A percentile compares a stretch with the other conserved stretches of the same genome.
Conservation (phyloP, 176 grass and related monocot genomes). For the Carex littledalei region DNA sequence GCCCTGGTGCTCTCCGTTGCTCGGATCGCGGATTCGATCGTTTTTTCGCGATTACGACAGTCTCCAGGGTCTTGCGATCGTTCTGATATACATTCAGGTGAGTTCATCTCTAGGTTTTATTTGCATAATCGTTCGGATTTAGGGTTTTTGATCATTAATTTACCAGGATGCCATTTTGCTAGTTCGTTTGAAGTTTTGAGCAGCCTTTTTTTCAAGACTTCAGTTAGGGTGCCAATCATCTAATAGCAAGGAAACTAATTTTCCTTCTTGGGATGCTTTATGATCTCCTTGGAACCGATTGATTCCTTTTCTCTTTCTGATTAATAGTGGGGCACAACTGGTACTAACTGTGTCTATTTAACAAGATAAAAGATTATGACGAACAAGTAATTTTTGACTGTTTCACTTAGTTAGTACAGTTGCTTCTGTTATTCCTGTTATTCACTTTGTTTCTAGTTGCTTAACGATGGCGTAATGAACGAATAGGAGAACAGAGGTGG, state of each 20-base stretch:
- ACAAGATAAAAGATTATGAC: background rate
- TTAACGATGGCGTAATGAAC: background rate
- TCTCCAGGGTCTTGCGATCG: conserved; percentile 73
- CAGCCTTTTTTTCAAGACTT: background rate
- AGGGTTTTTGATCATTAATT: conserved; percentile 1
- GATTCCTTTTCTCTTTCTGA: conserved; percentile 10
- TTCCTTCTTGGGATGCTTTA: background rate
- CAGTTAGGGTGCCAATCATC: background rate
- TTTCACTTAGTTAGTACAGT: background rate
- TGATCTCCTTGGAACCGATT: background rate
- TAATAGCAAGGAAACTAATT: conserved; percentile 3
- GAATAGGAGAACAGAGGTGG: background rate
- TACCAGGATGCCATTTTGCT: background rate
- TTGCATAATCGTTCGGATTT: background rate
- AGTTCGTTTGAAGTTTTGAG: background rate
- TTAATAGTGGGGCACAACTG: background rate
- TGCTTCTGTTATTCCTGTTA: background rate
- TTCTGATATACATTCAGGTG: conserved; percentile 92
- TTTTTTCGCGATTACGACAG: conserved; percentile 88
- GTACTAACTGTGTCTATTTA: background rate
- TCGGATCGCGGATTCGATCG: conserved; percentile 67
- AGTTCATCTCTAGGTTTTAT: background rate
- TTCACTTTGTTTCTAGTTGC: background rate
- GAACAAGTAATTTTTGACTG: background rate
- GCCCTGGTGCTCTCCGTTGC: conserved; percentile 44